phyloP scores from a whole-genome alignment of 192 early-diverging fungal species.

The Podila epicladia region DNA sequence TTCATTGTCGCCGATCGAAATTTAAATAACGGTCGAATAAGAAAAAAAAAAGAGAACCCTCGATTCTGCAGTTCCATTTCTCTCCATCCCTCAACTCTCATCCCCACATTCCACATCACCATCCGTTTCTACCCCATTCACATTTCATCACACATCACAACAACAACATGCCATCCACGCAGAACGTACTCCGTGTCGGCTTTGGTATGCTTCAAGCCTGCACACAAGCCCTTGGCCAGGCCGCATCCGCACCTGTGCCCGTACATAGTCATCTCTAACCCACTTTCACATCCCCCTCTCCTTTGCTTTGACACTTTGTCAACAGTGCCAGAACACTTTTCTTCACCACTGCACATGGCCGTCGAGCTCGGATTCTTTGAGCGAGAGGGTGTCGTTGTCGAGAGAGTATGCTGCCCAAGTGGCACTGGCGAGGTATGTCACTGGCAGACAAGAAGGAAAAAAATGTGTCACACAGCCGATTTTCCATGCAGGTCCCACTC shows the following conservation, averaged over 20 bases:
- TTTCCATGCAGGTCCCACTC: too few relatives aligned
- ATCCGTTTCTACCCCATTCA: background rate
- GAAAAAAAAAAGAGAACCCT: background rate
- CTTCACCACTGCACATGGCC: constrained; percentile 73
- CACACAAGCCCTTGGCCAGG: too few relatives aligned
- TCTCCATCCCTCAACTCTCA: background rate
- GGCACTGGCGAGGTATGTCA: constrained; percentile 33
- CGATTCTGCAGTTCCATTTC: too few relatives aligned
- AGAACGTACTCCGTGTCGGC: constrained; percentile 41
- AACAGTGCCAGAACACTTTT: constrained; percentile 80
- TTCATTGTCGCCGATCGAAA: too few relatives aligned
- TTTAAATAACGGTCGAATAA: too few relatives aligned
- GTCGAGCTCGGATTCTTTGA: constrained; percentile 65
- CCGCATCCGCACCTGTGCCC: background rate
- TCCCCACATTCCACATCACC: background rate
- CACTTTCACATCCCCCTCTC: background rate
- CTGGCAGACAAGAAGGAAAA: constrained; percentile 31
- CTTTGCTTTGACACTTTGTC: background rate
- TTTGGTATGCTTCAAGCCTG: constrained; percentile 16
- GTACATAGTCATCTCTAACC: background rate
- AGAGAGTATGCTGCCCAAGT: constrained; percentile 65
- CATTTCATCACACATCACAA: background rate
- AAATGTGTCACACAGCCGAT: background rate
- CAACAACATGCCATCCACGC: constrained; percentile 35
- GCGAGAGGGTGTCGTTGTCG: constrained; percentile 60